Conservation (phyloP, 306 rosid genomes). For the Neltuma alba region DNA sequence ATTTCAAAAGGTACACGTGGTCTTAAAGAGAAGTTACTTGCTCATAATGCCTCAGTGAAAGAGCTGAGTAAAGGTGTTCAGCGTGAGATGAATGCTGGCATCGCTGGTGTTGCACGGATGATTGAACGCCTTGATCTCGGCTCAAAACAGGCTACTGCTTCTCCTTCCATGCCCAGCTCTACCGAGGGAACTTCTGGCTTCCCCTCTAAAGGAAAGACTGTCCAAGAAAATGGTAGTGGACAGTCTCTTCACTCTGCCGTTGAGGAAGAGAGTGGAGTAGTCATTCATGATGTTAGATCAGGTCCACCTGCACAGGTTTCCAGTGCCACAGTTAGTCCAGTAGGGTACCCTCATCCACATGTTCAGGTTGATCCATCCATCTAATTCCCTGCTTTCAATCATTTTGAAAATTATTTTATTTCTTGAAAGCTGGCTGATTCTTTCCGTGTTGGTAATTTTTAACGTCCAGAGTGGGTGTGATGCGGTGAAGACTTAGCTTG, state of each 20-base stretch:
- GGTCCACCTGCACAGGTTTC: conserved; percentile 38
- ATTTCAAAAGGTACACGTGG: conserved; percentile 77
- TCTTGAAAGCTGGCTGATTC: conserved; percentile 34
- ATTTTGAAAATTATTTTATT: not conserved
- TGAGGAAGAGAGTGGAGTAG: conserved; percentile 32
- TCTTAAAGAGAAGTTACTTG: conserved; percentile 87
- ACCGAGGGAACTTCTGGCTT: conserved; percentile 50
- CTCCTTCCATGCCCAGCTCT: conserved; percentile 40
- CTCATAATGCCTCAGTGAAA: conserved; percentile 82
- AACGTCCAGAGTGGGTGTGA: conserved; percentile 43
- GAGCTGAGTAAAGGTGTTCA: conserved; percentile 92
- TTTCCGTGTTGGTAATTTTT: conserved; percentile 3
- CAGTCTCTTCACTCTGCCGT: not conserved
- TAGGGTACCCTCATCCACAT: conserved; percentile 40
- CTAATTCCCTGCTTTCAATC: not conserved
- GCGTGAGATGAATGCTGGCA: conserved; percentile 93
- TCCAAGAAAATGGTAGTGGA: conserved; percentile 46
- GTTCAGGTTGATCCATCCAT: conserved; percentile 54
- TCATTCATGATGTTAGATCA: conserved; percentile 45
- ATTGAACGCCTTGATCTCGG: conserved; percentile 90
- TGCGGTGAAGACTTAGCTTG: conserved; percentile 35
- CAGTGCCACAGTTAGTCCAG: conserved; percentile 29
- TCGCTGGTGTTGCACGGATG: conserved; percentile 81
- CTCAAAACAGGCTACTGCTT: conserved; percentile 54
- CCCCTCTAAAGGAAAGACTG: conserved; percentile 53